phyloP scores from a whole-genome alignment of 2,329 filamentous ascomycete genomes.

The Leptosphaerulina australis region DNA sequence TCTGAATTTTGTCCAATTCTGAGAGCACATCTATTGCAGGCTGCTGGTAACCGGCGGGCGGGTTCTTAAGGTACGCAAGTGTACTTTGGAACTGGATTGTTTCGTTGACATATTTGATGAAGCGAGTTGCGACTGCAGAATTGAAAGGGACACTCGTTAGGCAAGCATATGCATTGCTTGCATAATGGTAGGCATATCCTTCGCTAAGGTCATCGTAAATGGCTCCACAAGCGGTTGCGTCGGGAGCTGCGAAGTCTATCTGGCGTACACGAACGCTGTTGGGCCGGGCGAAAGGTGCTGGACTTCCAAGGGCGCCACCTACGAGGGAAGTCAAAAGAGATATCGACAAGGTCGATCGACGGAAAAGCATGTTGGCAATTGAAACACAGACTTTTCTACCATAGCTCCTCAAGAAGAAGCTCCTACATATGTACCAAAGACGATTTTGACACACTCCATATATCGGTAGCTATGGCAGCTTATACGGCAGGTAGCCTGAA shows the following conservation, averaged over 20 bases:
- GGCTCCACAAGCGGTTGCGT: conserved; percentile 10
- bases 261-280: conserved; percentile 11
- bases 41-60: conserved; percentile 51
- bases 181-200: conserved; percentile 12
- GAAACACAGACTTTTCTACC: too few relatives aligned
- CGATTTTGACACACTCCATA: too few relatives aligned
- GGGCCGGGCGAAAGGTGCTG: too few relatives aligned
- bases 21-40: conserved; percentile 45
- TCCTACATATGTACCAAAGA: too few relatives aligned
- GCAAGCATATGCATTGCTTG: conserved; percentile 38
- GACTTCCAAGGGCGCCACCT: too few relatives aligned
- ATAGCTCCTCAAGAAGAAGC: too few relatives aligned
- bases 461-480: too few relatives aligned
- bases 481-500: too few relatives aligned
- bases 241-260: conserved; percentile 1
- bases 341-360: too few relatives aligned
- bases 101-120: conserved; percentile 54
- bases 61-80: conserved; percentile 50
- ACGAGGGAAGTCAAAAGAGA: too few relatives aligned
- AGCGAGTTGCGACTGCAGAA: conserved; percentile 50
- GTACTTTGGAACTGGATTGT: conserved; percentile 56
- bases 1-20: conserved; percentile 36
- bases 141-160: conserved; percentile 57
- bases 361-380: too few relatives aligned
- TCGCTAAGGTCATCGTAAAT: conserved; percentile 7